Evolutionary conservation across 306 rosid species (phyloP).

Genomic region (Quercus aquifolioides): DNA sequence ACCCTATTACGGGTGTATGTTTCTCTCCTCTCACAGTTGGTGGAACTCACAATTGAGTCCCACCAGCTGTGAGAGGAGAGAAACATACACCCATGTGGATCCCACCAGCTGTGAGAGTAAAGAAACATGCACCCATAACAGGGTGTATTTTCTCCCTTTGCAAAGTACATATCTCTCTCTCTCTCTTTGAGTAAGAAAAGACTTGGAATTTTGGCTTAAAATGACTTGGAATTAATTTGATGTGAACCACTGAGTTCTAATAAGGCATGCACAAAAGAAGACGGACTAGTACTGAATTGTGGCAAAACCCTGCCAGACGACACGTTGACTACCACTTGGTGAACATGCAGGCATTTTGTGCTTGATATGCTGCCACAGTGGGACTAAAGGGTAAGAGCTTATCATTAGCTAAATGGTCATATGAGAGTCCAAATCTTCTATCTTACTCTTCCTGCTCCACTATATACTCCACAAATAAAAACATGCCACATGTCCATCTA

Average conservation of each 20-base stretch:
- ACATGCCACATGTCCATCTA: no score
- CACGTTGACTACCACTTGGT: background rate
- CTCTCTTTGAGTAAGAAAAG: background rate
- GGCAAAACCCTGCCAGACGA: background rate
- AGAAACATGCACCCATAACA: no score
- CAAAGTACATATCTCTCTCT: constrained; percentile 40
- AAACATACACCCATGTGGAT: no score
- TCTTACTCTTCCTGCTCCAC: no score
- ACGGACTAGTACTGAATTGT: background rate
- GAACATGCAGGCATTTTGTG: background rate
- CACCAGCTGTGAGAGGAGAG: no score
- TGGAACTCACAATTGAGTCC: no score
- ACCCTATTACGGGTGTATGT: no score
- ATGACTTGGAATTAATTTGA: background rate
- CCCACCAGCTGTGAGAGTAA: rapidly evolving
- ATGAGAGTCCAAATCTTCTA: no score
- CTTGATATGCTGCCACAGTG: background rate
- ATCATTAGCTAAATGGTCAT: background rate
- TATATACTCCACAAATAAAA: no score
- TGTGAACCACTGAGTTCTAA: background rate
- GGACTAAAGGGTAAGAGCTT: background rate
- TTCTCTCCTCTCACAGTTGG: no score
- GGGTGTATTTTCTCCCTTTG: constrained; percentile 19
- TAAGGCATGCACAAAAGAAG: background rate
- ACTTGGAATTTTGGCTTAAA: background rate